Evolutionary conservation across 2,329 filamentous ascomycete genomes (phyloP).

Genomic region (Cladophialophora chaetospira): DNA sequence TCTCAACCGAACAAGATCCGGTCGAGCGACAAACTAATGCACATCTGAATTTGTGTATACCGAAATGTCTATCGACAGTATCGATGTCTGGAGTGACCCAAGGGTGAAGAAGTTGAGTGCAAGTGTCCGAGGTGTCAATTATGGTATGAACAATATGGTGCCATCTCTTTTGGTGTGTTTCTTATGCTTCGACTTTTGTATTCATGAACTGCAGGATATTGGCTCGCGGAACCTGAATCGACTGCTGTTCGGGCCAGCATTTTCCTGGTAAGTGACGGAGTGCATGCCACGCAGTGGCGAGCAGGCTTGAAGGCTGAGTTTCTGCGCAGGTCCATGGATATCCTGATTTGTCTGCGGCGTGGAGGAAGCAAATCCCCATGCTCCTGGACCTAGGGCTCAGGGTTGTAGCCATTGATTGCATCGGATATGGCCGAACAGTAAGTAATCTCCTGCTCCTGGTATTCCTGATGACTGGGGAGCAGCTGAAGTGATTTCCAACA

Average conservation of each 20-base stretch:
- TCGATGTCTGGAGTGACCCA: constrained; percentile 3
- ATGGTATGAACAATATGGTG: background rate
- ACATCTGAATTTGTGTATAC: background rate
- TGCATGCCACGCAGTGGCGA: background rate
- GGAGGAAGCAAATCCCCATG: constrained; percentile 83
- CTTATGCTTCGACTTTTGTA: background rate
- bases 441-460: background rate
- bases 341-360: constrained; percentile 81
- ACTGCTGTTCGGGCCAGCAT: constrained; percentile 50
- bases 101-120: constrained; percentile 1
- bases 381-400: constrained; percentile 71
- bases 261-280: constrained; percentile 43
- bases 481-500: constrained; percentile 23
- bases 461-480: background rate
- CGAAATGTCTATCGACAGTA: background rate
- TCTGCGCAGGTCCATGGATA: constrained; percentile 68
- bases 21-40: background rate
- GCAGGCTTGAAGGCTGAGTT: background rate
- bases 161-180: no score
- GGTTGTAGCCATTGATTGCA: constrained; percentile 80
- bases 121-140: background rate
- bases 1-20: background rate
- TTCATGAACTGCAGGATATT: background rate
- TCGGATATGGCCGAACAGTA: constrained; percentile 77
- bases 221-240: constrained; percentile 1